Base-by-base conservation (phyloP, 345 rosid species). In the Arabidopsis arenosa region DNA sequence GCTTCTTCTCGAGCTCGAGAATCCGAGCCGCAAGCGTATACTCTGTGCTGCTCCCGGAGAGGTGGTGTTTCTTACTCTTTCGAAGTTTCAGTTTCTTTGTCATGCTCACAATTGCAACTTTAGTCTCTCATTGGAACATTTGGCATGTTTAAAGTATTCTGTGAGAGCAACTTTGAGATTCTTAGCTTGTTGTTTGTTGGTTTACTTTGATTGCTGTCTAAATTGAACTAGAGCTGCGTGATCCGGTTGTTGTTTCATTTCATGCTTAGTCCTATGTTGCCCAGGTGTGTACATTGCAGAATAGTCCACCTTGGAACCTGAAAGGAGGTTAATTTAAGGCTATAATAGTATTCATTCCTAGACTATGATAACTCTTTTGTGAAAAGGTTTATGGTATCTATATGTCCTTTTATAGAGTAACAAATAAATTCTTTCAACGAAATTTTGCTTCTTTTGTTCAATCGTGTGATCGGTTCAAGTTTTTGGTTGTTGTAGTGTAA, bases 1-100 rank as follows among this genome's bases (percentile, higher is more conserved):
- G 74, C 78, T 92, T 83, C 76, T 90, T 32, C 66, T 77, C 52
- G 90, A 92, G 72, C 79, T 95, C 54, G 86, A 89, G 4, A 82
- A 81, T 59, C 70, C 40, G 21, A 83, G 81, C 58, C 74, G 28
- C 8, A 95, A 92, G 51, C 84, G 88, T 79, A 80, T 90, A 59
- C 98, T 92, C 33, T 89, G 93, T 77, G 92, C 93, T 36, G 75
- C 93, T 32, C 89, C 97, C 4, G 96, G 91, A 21, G 93, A 90
- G 90, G 97, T 94, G 3, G 33, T 33, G 4, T 43, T 5, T 33
- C 61, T 32, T 66, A 81, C 9, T 28, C 52, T 43, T 63, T 14
- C 2, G 12, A 26, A 41, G 51, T 9, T 40, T 69, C 26, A n/a
- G 2, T 40, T 69, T n/a, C 1, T 36, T 7, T 14, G 11, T 48